Conservation (phyloP, 345 rosid genomes). For the Heritiera fomes region DNA sequence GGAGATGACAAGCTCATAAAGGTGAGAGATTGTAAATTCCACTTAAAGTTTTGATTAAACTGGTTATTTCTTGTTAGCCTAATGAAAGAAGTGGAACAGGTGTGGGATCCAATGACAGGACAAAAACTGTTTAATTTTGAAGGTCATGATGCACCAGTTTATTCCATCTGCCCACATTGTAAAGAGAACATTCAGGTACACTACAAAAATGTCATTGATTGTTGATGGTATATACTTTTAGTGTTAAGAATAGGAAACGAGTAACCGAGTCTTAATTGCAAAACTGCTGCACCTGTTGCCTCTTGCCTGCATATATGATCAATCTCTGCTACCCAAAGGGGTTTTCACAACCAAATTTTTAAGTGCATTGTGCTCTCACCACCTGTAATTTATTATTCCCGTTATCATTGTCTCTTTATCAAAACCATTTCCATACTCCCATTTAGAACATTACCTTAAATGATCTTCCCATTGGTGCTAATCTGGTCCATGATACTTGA, state of each 20-base stretch:
- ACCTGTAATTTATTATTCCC: neutral
- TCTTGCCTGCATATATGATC: neutral
- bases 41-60: slow-evolving; percentile 9
- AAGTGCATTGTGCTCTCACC: neutral
- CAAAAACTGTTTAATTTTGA: slow-evolving; percentile 63
- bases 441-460: neutral
- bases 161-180: slow-evolving; percentile 88
- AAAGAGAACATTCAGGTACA: slow-evolving; percentile 81
- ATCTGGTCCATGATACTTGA: neutral
- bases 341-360: neutral
- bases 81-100: slow-evolving; percentile 54
- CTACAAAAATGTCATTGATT: slow-evolving; percentile 7
- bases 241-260: slow-evolving; percentile 2
- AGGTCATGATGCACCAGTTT: slow-evolving; percentile 89
- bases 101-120: slow-evolving; percentile 67
- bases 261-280: neutral
- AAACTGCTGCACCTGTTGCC: neutral
- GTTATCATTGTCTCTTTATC: neutral
- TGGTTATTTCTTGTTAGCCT: slow-evolving; percentile 26
- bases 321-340: neutral
- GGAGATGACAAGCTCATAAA: slow-evolving; percentile 90
- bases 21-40: slow-evolving; percentile 41
- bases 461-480: neutral
- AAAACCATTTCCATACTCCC: slow-evolving; percentile 4
- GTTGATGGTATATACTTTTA: slow-evolving; percentile 5